Evolutionary conservation across 805 yeast genomes (phyloP).

Genomic region (Spathaspora sp.): DNA sequence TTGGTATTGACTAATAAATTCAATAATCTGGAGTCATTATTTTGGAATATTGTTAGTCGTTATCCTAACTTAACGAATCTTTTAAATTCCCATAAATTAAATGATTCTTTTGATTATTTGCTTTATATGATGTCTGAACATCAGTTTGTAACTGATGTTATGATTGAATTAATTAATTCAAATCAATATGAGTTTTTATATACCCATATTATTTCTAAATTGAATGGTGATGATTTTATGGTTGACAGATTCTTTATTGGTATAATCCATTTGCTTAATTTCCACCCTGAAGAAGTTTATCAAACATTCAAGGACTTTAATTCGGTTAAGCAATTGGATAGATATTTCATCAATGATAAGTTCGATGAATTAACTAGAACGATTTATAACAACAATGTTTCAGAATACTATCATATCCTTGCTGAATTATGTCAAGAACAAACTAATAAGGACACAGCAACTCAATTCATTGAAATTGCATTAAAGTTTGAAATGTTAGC

Average conservation of each 20-base stretch:
- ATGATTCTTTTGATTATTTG: conserved; percentile 26
- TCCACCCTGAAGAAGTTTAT: conserved; percentile 20
- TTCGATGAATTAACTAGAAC: background rate
- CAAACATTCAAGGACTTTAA: conserved; percentile 16
- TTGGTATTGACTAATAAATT: conserved; percentile 23
- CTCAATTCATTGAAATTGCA: conserved; percentile 15
- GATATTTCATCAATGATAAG: conserved; percentile 14
- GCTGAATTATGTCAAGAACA: conserved; percentile 21
- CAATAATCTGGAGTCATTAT: conserved; percentile 17
- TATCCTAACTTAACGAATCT: conserved; percentile 15
- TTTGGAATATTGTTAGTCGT: conserved; percentile 25
- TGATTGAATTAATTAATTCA: conserved; percentile 24
- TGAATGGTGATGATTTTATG: conserved; percentile 31
- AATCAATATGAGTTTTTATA: conserved; percentile 41
- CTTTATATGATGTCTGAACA: conserved; percentile 15
- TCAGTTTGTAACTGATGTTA: conserved; percentile 34
- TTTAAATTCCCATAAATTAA: conserved; percentile 15
- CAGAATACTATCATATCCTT: conserved; percentile 29
- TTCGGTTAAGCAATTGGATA: conserved; percentile 18
- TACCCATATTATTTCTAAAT: conserved; percentile 32
- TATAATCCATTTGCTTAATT: conserved; percentile 27
- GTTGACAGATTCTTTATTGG: conserved; percentile 30
- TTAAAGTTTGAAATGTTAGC: conserved; percentile 25
- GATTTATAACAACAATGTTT: conserved; percentile 5
- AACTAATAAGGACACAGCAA: conserved; percentile 1